Base-by-base conservation (phyloP, 2,329 filamentous ascomycete species). In the Cytospora piceae region DNA sequence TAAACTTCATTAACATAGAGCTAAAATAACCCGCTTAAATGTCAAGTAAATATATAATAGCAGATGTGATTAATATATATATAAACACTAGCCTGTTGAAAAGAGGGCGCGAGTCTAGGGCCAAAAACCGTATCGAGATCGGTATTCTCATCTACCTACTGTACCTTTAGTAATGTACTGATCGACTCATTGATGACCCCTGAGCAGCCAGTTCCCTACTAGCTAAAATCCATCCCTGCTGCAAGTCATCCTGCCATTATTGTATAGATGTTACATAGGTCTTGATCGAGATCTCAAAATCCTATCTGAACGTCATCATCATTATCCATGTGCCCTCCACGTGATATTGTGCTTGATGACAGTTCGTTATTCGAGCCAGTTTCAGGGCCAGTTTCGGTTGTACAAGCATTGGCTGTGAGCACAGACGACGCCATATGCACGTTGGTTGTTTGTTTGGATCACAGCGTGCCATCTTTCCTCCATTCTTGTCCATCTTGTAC, bases 321-420 rank as follows among this genome's bases (percentile, higher is more conserved):
- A 39, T 39, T 56, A 6, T 37, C 52, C 37, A 57, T 56, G 31
- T 51, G 22, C 54, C 22, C 34, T 55, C 31, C 58, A 53, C 46
- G 46, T 52, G 51, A 37, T 57, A 17, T 51, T 63, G 39, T 63
- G 55, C 62, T 53, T 51, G 46, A 31, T 61, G 37, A 22, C 37
- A 55, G 24, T n/a, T 61, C 46, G 17, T 32, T 31, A 32, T 39
- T 37, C 53, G 34, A 63, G 60, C 42, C 55, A 24, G 61, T 67
- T 67, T 68, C 64, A 67, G 61, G 27, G 61, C 27, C 61, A 58
- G 67, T 67, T 67, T 67, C 67, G 64, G 61, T 20, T 61, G 58
- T 29, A 49, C 31, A 32, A 39, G 51, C 49, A 34, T 29, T 34
- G 34, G 15, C 32, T 17, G 59, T 37, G 63, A 37, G 51, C 58